Evolutionary conservation across 495 filamentous ascomycete genomes (phyloP), one percentile per base, ranked within the genome.

Genomic region (Niebla homalea): DNA sequence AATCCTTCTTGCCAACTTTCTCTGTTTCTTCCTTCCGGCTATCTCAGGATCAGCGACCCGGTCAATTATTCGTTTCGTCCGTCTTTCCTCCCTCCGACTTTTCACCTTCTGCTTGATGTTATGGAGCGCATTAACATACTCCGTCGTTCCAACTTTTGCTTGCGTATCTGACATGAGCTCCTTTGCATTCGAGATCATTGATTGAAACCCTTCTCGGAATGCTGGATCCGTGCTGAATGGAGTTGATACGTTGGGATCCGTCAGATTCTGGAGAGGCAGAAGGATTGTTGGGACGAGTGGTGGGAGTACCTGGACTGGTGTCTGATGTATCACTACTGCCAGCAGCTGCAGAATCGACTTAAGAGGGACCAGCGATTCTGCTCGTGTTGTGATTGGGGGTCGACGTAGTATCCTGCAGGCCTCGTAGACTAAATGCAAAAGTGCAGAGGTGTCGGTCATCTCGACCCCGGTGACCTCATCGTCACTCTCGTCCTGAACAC

Each of bases 1-100:
- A 64, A 80, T 88, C 74, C 90, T 89, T 69, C 79, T 81, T 57
- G 89, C 89, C 50, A 83, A 79, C 69, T 84, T 90, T 66, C 80
- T 84, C 66, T 75, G 79, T 80, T 97, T 98, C 56, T 83, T 79
- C 59, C 72, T 71, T 11, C 80, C 86, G 51, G 75, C 76, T 57
- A 71, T 80, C 70, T 95, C 87, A 10, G 92, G 90, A 52, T 83
- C 77, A 23, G 72, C 75, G 18, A 98, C 81, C 23, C 84, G 83
- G 59, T 90, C 88, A 51, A 96, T 83, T 61, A 82, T 83, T 57
- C 92, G 72, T 75, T 98, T 96, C 47, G 69, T 74, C 37, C 82
- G 79, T 61, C 92, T 68, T 44, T 76, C 77, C 56, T 84, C 79
- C 53, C 92, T 74, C 58, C 81, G 76, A 59, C 72, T 73, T 59